Conservation (phyloP, 2,329 filamentous ascomycete species). For the Clarireedia paspali region DNA sequence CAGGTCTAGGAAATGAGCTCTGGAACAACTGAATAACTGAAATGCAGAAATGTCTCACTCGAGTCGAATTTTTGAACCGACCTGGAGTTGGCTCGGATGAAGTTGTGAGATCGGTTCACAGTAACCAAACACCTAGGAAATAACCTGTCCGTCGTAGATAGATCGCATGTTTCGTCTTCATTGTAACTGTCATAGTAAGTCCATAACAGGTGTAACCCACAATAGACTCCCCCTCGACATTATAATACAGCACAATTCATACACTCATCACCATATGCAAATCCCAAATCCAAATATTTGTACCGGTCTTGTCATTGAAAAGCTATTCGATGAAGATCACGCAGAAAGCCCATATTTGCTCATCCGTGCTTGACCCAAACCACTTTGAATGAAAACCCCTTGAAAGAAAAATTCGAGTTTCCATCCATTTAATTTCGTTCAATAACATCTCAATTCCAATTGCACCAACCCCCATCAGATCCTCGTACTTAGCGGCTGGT, state of each 20-base stretch:
- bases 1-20: too few relatives aligned
- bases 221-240: too few relatives aligned
- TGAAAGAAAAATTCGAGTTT: background rate
- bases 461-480: constrained; percentile 1
- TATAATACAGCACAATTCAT: background rate
- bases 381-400: constrained; percentile 13
- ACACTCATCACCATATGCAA: background rate
- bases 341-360: constrained; percentile 27
- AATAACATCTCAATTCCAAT: constrained; percentile 18
- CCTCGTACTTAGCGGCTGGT: constrained; percentile 67
- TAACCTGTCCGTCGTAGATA: too few relatives aligned
- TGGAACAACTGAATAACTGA: too few relatives aligned
- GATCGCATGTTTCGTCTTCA: too few relatives aligned
- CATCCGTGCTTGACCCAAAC: constrained; percentile 26
- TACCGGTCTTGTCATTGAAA: constrained; percentile 27
- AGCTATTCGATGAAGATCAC: constrained; percentile 27
- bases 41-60: too few relatives aligned
- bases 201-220: too few relatives aligned
- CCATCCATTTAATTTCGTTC: constrained; percentile 11
- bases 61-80: too few relatives aligned
- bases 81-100: too few relatives aligned
- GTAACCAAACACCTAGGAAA: too few relatives aligned
- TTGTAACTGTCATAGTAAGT: too few relatives aligned
- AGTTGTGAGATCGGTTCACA: too few relatives aligned
- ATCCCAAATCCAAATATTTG: constrained; percentile 5